Evolutionary conservation across 306 rosid genomes (phyloP).

Genomic region (Castanopsis chinensis): DNA sequence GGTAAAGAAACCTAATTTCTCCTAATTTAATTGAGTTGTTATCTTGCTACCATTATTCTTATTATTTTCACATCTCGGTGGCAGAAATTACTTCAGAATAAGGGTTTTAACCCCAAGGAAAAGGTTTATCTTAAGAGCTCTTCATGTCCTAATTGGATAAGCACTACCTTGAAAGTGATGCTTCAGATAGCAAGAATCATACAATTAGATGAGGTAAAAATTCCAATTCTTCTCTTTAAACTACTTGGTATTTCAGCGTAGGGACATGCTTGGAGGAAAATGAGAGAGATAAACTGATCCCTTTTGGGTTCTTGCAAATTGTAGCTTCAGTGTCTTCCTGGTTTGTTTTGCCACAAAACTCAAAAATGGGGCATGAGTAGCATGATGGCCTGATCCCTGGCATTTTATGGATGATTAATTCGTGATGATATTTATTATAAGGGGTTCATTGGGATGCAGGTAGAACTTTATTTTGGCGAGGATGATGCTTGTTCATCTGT

Average conservation of each 20-base stretch:
- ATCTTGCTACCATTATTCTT: conserved; percentile 9
- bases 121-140: conserved; percentile 36
- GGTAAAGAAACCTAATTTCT: conserved; percentile 7
- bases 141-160: conserved; percentile 33
- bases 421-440: conserved; percentile 15
- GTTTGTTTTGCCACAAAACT: conserved; percentile 16
- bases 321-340: conserved; percentile 2
- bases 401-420: conserved; percentile 19
- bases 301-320: conserved; percentile 1
- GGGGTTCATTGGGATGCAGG: conserved; percentile 47
- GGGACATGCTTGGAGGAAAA: conserved; percentile 13
- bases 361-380: conserved; percentile 17
- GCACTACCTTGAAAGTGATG: conserved; percentile 43
- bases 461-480: conserved; percentile 79
- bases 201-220: conserved; percentile 74
- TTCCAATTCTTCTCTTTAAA: conserved; percentile 25
- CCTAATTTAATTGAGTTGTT: conserved; percentile 11
- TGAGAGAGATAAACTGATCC: neutral
- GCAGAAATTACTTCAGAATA: conserved; percentile 58
- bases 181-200: conserved; percentile 65
- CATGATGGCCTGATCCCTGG: neutral
- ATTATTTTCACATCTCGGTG: conserved; percentile 18
- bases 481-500: conserved; percentile 37
- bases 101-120: conserved; percentile 62
- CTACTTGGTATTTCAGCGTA: conserved; percentile 5